These are phyloP conservation scores for Avena eriantha DNA, from an alignment of 176 grass and related monocot genomes.

Conservation along the genomic window DNA sequence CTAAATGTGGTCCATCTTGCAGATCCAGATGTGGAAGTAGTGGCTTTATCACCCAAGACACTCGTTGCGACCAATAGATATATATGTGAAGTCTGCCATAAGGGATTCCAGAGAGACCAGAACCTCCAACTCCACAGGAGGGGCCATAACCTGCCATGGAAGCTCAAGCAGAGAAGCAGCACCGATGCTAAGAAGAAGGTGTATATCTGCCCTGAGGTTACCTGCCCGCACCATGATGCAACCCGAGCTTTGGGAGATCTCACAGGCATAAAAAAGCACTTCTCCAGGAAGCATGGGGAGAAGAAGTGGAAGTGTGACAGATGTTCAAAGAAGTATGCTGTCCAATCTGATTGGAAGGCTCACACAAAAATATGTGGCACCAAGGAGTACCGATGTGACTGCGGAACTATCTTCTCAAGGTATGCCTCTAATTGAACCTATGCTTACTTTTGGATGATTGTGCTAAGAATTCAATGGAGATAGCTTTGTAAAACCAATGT, in stretches of 20 bases:
- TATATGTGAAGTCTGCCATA: conserved; percentile 68
- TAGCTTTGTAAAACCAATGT: neutral
- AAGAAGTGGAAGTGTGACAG: conserved; percentile 81
- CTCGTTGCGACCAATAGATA: conserved; percentile 68
- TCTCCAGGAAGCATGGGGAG: conserved; percentile 71
- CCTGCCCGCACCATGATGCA: conserved; percentile 62
- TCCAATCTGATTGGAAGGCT: conserved; percentile 77
- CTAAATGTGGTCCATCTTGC: conserved; percentile 30
- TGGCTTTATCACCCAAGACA: conserved; percentile 65
- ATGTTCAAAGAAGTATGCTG: conserved; percentile 77
- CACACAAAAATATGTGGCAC: conserved; percentile 77
- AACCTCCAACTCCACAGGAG: conserved; percentile 78
- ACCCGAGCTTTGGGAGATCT: conserved; percentile 59
- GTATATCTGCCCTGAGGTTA: conserved; percentile 64
- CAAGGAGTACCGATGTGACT: conserved; percentile 70
- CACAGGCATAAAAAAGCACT: conserved; percentile 75
- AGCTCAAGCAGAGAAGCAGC: conserved; percentile 71
- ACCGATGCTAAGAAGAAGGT: conserved; percentile 62
- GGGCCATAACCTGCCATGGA: conserved; percentile 77
- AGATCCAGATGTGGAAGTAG: conserved; percentile 68
- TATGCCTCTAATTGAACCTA: conserved; percentile 36
- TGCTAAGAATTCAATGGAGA: neutral
- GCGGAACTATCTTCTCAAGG: conserved; percentile 72
- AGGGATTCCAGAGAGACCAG: conserved; percentile 77
- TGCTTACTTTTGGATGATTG: conserved; percentile 7